Conservation (phyloP, 495 filamentous ascomycete genomes). For the Apodospora peruviana region DNA sequence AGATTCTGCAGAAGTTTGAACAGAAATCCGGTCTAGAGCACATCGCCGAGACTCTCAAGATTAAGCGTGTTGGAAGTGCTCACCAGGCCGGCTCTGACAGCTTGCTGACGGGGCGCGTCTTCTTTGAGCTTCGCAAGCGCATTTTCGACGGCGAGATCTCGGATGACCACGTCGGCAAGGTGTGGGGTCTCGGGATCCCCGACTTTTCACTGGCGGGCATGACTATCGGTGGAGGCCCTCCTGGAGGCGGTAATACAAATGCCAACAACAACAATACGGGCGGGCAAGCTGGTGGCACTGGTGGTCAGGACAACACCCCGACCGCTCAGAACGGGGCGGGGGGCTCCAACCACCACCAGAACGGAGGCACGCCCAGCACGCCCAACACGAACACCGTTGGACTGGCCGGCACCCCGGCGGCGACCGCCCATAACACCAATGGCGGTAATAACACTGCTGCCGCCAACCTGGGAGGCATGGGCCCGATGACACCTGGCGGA, state of each 20-base stretch:
- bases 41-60: constrained; percentile 85
- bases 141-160: constrained; percentile 80
- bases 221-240: constrained; percentile 30
- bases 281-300: constrained; percentile 13
- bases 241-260: constrained; percentile 2
- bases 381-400: constrained; percentile 54
- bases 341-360: constrained; percentile 8
- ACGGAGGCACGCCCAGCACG: constrained; percentile 65
- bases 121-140: constrained; percentile 77
- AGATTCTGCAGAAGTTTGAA: constrained; percentile 72
- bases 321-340: constrained; percentile 46
- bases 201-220: constrained; percentile 47
- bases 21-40: constrained; percentile 86
- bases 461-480: constrained; percentile 36
- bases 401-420: constrained; percentile 54
- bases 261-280: neutral
- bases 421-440: constrained; percentile 50
- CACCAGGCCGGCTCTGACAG: constrained; percentile 92
- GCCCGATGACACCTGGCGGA: constrained; percentile 63
- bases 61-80: constrained; percentile 76
- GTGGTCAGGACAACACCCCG: constrained; percentile 29
- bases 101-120: constrained; percentile 86
- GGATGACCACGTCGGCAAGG: constrained; percentile 71
- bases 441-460: constrained; percentile 3
- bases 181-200: constrained; percentile 70